Evolutionary conservation across 805 yeast species (phyloP).

Genomic region (Saccharomycopsis fodiens): DNA sequence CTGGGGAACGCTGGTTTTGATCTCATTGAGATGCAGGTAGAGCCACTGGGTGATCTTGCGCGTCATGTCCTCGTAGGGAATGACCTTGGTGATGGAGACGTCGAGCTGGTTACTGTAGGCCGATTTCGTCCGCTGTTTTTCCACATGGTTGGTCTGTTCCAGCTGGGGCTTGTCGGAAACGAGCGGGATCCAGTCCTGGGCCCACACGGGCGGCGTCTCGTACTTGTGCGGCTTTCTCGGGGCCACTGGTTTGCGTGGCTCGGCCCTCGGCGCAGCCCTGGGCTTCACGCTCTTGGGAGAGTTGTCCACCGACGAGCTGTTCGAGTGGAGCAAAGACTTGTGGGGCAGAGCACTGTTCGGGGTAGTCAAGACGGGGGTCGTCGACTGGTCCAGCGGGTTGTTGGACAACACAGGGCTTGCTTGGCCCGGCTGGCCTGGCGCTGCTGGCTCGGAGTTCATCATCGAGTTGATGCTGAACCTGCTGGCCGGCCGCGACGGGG

Average conservation of each 20-base stretch:
- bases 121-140: not conserved
- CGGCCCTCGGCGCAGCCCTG: not conserved
- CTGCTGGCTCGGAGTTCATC: not conserved
- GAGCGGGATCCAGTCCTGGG: constrained; percentile 59
- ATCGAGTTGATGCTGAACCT: constrained; percentile 4
- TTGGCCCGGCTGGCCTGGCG: not conserved
- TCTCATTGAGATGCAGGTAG: constrained; percentile 70
- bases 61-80: constrained; percentile 74
- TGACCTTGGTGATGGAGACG: constrained; percentile 60
- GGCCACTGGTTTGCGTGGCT: not conserved
- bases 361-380: not conserved
- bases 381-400: not conserved
- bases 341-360: not conserved
- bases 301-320: constrained; percentile 1
- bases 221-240: constrained; percentile 16
- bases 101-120: constrained; percentile 12
- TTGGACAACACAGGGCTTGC: not conserved
- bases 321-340: constrained; percentile 1
- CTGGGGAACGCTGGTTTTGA: constrained; percentile 34
- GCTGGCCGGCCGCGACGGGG: not conserved
- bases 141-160: constrained; percentile 5
- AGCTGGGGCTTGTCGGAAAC: constrained; percentile 20
- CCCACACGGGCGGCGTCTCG: constrained; percentile 60
- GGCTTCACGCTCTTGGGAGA: constrained; percentile 8
- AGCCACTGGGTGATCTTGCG: constrained; percentile 84